A percentile compares a stretch with the other conserved stretches of the same genome.
Conservation (phyloP, 2,329 filamentous ascomycete species). For the Sporothrix curviconia region DNA sequence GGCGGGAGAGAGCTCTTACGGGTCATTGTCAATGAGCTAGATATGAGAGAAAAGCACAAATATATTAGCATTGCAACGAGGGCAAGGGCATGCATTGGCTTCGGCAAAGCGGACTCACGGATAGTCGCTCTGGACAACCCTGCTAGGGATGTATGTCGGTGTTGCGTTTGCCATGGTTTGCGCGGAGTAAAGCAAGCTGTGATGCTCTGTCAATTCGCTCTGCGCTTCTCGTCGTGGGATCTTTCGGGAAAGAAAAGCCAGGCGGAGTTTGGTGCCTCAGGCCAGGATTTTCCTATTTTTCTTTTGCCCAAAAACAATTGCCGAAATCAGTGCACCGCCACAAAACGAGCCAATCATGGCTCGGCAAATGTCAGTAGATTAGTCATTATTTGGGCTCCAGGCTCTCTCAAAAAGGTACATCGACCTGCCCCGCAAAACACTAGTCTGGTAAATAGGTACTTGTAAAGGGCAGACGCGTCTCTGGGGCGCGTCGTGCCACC, state of each 20-base stretch:
- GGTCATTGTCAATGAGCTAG: slow-evolving; percentile 98
- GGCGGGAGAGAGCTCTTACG: slow-evolving; percentile 50
- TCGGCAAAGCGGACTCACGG: slow-evolving; percentile 61
- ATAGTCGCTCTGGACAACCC: slow-evolving; percentile 74
- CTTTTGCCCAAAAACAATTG: neutral
- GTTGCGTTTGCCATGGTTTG: slow-evolving; percentile 34
- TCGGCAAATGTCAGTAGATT: slow-evolving; percentile 18
- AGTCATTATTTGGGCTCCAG: neutral
- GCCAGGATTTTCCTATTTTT: slow-evolving; percentile 6
- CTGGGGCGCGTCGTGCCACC: neutral
- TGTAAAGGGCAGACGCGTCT: neutral
- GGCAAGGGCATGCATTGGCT: slow-evolving; percentile 19
- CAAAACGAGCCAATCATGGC: slow-evolving; percentile 13
- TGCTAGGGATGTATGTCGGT: slow-evolving; percentile 60
- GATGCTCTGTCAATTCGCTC: slow-evolving; percentile 8
- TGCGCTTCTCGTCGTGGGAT: slow-evolving; percentile 9
- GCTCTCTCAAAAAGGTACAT: neutral
- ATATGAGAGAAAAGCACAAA: slow-evolving; percentile 32
- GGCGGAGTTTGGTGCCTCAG: slow-evolving; percentile 17
- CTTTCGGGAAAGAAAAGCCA: slow-evolving; percentile 15
- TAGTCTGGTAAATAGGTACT: neutral
- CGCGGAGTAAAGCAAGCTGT: slow-evolving; percentile 12
- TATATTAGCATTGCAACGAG: slow-evolving; percentile 19
- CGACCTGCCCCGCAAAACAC: neutral
- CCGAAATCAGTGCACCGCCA: neutral